A percentile compares a stretch with the other conserved stretches of the same genome.
Evolutionary conservation across 2,329 filamentous ascomycete species (phyloP).

Genomic region (Sporothrix protearum): DNA sequence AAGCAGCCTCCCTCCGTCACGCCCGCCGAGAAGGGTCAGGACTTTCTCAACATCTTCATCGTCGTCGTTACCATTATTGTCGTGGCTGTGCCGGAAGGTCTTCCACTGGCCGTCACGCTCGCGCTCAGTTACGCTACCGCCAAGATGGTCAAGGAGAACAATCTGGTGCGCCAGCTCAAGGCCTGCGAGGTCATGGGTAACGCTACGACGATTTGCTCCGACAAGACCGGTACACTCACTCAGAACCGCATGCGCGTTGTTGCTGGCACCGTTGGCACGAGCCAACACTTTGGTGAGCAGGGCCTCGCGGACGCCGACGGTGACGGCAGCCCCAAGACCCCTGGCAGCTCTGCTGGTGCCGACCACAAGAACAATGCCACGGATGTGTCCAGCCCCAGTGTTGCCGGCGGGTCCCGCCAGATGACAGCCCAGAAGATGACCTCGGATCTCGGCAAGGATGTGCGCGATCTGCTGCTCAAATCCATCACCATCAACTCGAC

Average conservation of each 20-base stretch:
- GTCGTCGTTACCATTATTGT: conserved; percentile 77
- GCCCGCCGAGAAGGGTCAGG: conserved; percentile 72
- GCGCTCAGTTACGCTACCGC: conserved; percentile 74
- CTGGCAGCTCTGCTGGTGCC: conserved; percentile 31
- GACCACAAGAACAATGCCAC: conserved; percentile 25
- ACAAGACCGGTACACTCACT: conserved; percentile 65
- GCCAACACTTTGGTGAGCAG: conserved; percentile 51
- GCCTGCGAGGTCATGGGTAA: conserved; percentile 80
- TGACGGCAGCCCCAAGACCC: conserved; percentile 27
- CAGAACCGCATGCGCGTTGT: conserved; percentile 69
- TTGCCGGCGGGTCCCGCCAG: conserved; percentile 34
- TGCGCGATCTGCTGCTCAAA: conserved; percentile 54
- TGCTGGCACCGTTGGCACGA: conserved; percentile 55
- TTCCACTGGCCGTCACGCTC: conserved; percentile 73
- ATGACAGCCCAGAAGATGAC: conserved; percentile 47
- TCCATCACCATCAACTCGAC: conserved; percentile 67
- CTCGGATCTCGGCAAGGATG: conserved; percentile 43
- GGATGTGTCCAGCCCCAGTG: not conserved
- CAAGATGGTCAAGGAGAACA: conserved; percentile 73
- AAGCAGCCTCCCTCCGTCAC: conserved; percentile 46
- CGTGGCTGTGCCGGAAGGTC: conserved; percentile 73
- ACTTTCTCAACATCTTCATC: conserved; percentile 72
- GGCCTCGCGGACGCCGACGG: conserved; percentile 20
- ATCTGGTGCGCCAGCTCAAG: conserved; percentile 70
- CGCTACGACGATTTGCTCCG: conserved; percentile 58